phyloP scores from a whole-genome alignment of 1,139 yeast genomes.

The Yamadazyma buinensis region DNA sequence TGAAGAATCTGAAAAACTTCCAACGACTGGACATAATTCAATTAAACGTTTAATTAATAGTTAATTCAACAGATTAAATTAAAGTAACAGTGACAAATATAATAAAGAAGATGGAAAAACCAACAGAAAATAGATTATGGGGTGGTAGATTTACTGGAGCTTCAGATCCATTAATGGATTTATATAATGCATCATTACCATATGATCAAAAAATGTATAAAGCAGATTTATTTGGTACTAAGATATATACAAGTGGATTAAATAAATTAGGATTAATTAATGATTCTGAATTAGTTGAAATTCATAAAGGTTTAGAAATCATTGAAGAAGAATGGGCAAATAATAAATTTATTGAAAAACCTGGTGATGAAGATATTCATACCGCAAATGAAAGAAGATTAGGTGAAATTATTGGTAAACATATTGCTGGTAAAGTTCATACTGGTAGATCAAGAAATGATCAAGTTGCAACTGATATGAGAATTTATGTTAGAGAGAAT shows the following conservation, averaged over 20 bases:
- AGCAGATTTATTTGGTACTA: constrained; percentile 91
- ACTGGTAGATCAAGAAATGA: constrained; percentile 98
- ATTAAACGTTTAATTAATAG: neutral
- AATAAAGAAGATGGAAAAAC: constrained; percentile 24
- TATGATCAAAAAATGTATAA: constrained; percentile 93
- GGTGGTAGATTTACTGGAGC: constrained; percentile 99
- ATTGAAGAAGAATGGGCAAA: constrained; percentile 79
- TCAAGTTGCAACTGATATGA: constrained; percentile 98
- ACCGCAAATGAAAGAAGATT: constrained; percentile 97
- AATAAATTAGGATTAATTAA: constrained; percentile 73
- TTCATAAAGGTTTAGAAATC: constrained; percentile 73
- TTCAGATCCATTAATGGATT: constrained; percentile 94
- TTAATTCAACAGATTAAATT: too few relatives aligned
- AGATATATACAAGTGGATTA: constrained; percentile 86
- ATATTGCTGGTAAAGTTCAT: constrained; percentile 95
- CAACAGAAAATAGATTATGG: constrained; percentile 74
- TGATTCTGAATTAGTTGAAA: constrained; percentile 65
- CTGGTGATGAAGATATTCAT: constrained; percentile 97
- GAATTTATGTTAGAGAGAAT: constrained; percentile 84
- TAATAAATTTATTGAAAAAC: constrained; percentile 73
- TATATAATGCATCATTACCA: constrained; percentile 94
- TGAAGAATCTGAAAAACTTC: constrained; percentile 22
- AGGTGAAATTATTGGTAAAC: constrained; percentile 91
- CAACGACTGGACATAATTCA: too few relatives aligned
- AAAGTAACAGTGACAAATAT: neutral